A percentile compares a stretch with the other conserved stretches of the same genome.
Evolutionary conservation across 805 yeast genomes (phyloP).

Genomic region (Pichia scutulata): DNA sequence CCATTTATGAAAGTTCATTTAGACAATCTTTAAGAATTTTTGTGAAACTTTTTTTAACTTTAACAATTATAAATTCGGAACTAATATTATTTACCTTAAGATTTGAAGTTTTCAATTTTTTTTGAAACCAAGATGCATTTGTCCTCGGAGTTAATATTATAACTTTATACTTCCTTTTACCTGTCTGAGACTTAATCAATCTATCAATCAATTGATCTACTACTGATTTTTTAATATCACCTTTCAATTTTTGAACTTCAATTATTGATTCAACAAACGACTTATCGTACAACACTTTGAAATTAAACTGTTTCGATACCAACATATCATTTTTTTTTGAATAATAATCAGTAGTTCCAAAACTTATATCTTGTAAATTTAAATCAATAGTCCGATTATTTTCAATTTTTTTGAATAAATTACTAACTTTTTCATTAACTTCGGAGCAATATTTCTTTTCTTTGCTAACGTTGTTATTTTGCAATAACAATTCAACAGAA

Average conservation of each 20-base stretch:
- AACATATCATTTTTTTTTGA: background rate
- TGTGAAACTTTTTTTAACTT: background rate
- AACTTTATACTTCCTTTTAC: slow-evolving; percentile 1
- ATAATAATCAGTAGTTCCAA: background rate
- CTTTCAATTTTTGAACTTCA: too few species aligned
- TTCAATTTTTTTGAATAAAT: background rate
- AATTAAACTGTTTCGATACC: background rate
- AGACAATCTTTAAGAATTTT: background rate
- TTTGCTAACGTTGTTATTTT: background rate
- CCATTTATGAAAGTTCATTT: background rate
- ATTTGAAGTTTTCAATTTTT: background rate
- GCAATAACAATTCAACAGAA: background rate
- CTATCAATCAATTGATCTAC: background rate
- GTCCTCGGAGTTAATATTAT: slow-evolving; percentile 6
- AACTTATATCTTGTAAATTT: background rate
- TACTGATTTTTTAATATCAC: background rate
- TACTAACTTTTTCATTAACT: background rate
- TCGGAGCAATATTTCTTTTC: background rate
- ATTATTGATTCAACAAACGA: background rate
- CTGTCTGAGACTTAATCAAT: background rate
- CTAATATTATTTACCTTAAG: background rate
- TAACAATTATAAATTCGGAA: slow-evolving; percentile 1
- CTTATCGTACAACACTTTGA: background rate
- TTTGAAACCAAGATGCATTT: slow-evolving; percentile 7
- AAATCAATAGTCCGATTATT: background rate